Evolutionary conservation across 768 basidiomycete species (phyloP).

Genomic region (Lactifluus piperatus): DNA sequence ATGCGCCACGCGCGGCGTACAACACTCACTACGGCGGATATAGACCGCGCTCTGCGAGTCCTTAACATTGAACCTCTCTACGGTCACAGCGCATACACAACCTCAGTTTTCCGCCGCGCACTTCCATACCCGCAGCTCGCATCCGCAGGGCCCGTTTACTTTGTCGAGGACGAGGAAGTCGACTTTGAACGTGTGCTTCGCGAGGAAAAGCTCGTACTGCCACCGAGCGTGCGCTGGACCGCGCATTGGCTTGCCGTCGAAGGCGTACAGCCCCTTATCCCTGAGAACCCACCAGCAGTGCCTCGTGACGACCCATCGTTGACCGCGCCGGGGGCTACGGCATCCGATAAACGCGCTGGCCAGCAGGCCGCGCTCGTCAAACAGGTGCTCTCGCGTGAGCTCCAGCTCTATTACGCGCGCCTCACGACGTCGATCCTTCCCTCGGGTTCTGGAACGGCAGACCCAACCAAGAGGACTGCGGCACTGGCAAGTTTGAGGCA

Average conservation of each 20-base stretch:
- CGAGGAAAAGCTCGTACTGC: slow-evolving; percentile 76
- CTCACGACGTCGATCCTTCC: slow-evolving; percentile 81
- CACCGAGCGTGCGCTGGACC: slow-evolving; percentile 76
- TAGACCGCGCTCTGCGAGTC: slow-evolving; percentile 88
- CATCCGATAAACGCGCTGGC: slow-evolving; percentile 37
- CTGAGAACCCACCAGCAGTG: slow-evolving; percentile 87
- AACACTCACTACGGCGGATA: slow-evolving; percentile 82
- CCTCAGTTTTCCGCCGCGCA: slow-evolving; percentile 50
- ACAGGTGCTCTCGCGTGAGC: slow-evolving; percentile 85
- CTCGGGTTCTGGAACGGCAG: slow-evolving; percentile 37
- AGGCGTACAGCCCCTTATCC: slow-evolving; percentile 93
- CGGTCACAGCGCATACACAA: slow-evolving; percentile 65
- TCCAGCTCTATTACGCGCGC: slow-evolving; percentile 91
- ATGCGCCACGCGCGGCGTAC: slow-evolving; percentile 91
- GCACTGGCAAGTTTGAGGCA: slow-evolving; percentile 83
- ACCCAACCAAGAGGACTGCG: slow-evolving; percentile 70
- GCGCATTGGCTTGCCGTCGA: slow-evolving; percentile 99
- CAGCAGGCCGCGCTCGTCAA: slow-evolving; percentile 76
- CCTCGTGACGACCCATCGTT: slow-evolving; percentile 43
- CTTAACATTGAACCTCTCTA: slow-evolving; percentile 96
- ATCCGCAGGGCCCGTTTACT: slow-evolving; percentile 70
- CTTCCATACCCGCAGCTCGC: slow-evolving; percentile 38
- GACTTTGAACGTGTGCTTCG: slow-evolving; percentile 89
- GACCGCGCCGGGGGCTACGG: slow-evolving; percentile 26
- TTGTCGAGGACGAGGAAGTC: slow-evolving; percentile 94